Base-by-base conservation (phyloP, 2,329 filamentous ascomycete species). In the Fusarium sublunatum region DNA sequence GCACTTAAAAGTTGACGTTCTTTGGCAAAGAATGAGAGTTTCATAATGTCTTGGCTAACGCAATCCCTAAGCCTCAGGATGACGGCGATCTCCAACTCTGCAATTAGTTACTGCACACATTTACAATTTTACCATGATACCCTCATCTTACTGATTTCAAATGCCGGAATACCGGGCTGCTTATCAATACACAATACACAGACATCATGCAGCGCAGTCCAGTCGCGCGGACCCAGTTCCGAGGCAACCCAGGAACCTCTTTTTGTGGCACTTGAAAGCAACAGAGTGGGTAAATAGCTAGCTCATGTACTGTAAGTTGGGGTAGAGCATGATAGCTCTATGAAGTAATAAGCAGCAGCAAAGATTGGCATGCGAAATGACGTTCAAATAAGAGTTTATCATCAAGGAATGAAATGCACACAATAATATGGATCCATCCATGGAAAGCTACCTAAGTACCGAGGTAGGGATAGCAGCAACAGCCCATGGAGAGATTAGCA, bases 111-210 rank as follows among this genome's bases (percentile, higher is more conserved):
- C 8, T n/a, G 26, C 26, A 28, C 26, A 28, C 26, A 13, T 34
- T 7, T 6, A 32, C 31, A 32, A 13, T 32, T n/a, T 10, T n/a
- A 13, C 19, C 48, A 60, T 43, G 57, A 60, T 60, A 25, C 26
- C 55, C 36, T 64, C 54, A 29, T n/a, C 46, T 51, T 31, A 40
- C 35, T 51, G 44, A 39, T 51, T 61, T 50, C 13, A 41, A 24
- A 32, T 24, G 22, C 25, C 10, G 28, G 26, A 13, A 13, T 26
- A 12, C 41, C 29, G 10, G 41, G 12, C 24, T 65, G 57, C 48
- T 65, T 51, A 65, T 44, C 61, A 63, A 63, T 48, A 39, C 25
- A 42, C 39, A 3, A 19, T 19, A 19, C 19, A 19, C 19, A 19
- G 19, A 19, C 19, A 19, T 19, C 19, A 12, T 49, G 32, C 43